phyloP scores from a whole-genome alignment of 805 yeast genomes.

The Pichia paraexigua region DNA sequence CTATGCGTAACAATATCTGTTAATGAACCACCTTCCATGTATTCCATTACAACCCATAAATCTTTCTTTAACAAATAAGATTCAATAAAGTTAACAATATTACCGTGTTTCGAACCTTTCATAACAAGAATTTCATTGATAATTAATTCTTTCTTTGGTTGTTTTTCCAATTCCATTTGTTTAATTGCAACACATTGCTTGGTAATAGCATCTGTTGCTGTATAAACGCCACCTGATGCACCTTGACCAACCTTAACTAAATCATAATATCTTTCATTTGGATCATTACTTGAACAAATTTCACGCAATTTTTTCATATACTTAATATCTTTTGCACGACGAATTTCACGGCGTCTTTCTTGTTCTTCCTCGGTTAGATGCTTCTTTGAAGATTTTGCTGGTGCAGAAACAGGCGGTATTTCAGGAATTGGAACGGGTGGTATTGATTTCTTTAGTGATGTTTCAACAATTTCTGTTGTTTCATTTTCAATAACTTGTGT shows the following conservation, averaged over 20 bases:
- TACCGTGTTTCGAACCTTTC: conserved; percentile 84
- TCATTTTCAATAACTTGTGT: background rate
- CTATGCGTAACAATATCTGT: conserved; percentile 92
- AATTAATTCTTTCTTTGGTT: conserved; percentile 91
- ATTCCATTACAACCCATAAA: conserved; percentile 97
- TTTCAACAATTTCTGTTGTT: background rate
- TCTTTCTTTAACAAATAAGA: conserved; percentile 70
- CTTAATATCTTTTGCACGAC: conserved; percentile 63
- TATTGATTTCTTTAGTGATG: background rate
- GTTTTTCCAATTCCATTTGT: conserved; percentile 91
- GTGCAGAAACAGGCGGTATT: conserved; percentile 9
- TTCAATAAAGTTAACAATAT: conserved; percentile 91
- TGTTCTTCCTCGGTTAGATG: conserved; percentile 44
- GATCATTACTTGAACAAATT: conserved; percentile 83
- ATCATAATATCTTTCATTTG: conserved; percentile 57
- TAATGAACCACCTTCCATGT: conserved; percentile 96
- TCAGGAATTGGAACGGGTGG: conserved; percentile 7
- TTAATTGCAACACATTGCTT: conserved; percentile 78
- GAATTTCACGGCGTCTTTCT: conserved; percentile 73
- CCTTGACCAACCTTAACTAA: conserved; percentile 93
- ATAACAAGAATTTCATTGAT: conserved; percentile 93
- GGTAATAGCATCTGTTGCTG: conserved; percentile 60
- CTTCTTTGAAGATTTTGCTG: conserved; percentile 14
- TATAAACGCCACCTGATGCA: conserved; percentile 94
- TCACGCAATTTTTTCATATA: conserved; percentile 61